Base-by-base conservation (phyloP, 148 eudicot genomes). In the Fagopyrum esculentum region DNA sequence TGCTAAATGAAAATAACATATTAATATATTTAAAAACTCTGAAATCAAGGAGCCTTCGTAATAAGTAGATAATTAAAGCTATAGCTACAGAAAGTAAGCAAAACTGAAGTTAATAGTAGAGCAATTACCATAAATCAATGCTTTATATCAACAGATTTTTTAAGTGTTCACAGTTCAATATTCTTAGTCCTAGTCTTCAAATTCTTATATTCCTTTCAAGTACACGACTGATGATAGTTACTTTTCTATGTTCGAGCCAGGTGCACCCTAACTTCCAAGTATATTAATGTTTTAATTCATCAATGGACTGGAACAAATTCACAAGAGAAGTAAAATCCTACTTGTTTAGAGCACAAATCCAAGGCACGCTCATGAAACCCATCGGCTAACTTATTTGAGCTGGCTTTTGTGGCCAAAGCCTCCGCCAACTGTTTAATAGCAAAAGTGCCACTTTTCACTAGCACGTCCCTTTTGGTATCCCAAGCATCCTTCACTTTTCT, bases 401-500 rank as follows among this genome's bases (percentile, higher is more conserved):
- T 82, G 64, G 96, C 89, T 82, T 80, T 85, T 11, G 91, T 83
- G 66, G 97, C 75, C 74, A 94, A 78, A 71, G 98, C 98, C 86
- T 94, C 95, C 4, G 97, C 88, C 77, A 94, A 79, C 72, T 94
- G 98, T 78, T 94, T 93, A 30, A 94, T 91, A 44, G 98, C 98
- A 88, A 81, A 90, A 17, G 91, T 73, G 72, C 98, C 98, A 78
- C 98, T 90, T 76, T 86, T 83, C 63, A 91, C 77, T 54, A 94
- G 92, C 70, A 72, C 77, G 35, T 90, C 96, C 81, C 81, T 87
- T 80, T 90, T 90, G 71, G 46, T 83, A 49, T 87, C 90, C 98
- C 98, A 94, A 64, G 98, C 97, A 75, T 91, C 98, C 82, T 90
- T 94, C 72, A 94, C 97, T 84, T 91, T 94, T 81, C 98, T 94